Evolutionary conservation across 2,329 filamentous ascomycete species (phyloP), one percentile per base, ranked within the genome.

Genomic region (Leptodontidium sp.): DNA sequence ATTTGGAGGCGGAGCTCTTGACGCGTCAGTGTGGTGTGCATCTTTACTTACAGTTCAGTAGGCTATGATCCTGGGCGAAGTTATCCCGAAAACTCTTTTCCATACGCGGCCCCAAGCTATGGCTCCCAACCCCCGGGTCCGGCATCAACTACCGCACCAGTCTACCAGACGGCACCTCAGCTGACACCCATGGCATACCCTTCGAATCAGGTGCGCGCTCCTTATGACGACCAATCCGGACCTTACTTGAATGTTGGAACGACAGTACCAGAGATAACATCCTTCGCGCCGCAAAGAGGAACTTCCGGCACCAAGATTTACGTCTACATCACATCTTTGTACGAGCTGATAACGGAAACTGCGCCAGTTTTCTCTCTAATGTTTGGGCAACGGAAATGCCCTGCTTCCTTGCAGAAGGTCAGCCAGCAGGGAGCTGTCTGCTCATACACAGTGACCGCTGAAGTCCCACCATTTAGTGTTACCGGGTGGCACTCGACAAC

Each of bases 371-470:
- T 93, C 75, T 90, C 82, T 72, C 80, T 97, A 65, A 86, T 90
- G 58, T 97, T 97, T 80, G 93, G 93, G n/a, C 85, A 87, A n/a
- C 88, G 91, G 75, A 90, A 90, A 79, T 91, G 90, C 79, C 84
- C 88, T 65, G 90, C 90, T 68, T 86, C 90, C 66, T 84, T 94
- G 29, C 85, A 87, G 57, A 90, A 90, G 77, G 78, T 84, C 78
- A 84, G 80, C 73, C 87, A 83, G 81, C 87, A 89, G 70, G 81
- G 86, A 73, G 86, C 88, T 24, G 83, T 81, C 65, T 92, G 88
- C 78, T 86, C 90, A 71, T 97, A 96, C 80, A 86, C 87, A 38
- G 84, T 97, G 74, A 88, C 87, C 57, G 88, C 89, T 50, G 89
- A 93, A 67, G 92, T 91, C 40, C 94, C 94, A 58, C 85, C 85